phyloP scores from a whole-genome alignment of 2,329 filamentous ascomycete genomes.

The Diaporthe sp. region DNA sequence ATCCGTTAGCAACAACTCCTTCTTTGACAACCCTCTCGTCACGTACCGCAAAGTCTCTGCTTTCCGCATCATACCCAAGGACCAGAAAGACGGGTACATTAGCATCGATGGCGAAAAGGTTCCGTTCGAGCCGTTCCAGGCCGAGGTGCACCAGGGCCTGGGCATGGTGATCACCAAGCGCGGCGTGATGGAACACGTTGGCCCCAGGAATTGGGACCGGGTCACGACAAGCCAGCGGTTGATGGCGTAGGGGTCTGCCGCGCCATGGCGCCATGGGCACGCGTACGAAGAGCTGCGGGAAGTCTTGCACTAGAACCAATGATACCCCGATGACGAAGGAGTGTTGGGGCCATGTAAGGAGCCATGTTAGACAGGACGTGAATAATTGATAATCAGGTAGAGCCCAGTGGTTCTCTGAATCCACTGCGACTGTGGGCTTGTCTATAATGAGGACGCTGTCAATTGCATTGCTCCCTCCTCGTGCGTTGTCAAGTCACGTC shows the following conservation, averaged over 20 bases:
- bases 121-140: conserved; percentile 90
- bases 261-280: background rate
- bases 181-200: conserved; percentile 75
- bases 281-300: background rate
- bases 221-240: conserved; percentile 43
- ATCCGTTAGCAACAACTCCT: conserved; percentile 76
- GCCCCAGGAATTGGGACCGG: conserved; percentile 62
- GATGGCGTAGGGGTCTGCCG: conserved; percentile 37
- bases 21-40: conserved; percentile 84
- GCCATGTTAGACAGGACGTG: background rate
- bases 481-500: background rate
- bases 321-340: conserved; percentile 27
- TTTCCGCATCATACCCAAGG: conserved; percentile 83
- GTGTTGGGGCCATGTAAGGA: background rate
- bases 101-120: conserved; percentile 93
- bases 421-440: background rate
- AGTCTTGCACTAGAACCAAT: background rate
- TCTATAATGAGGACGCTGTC: background rate
- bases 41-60: conserved; percentile 87
- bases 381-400: background rate
- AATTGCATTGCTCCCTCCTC: background rate
- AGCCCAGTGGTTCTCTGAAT: background rate
- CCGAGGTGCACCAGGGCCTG: conserved; percentile 84
- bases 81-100: conserved; percentile 82
- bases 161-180: conserved; percentile 86